These are phyloP conservation scores for Capsicum rhomboideum DNA, from an alignment of 257 asterid genomes.

Conservation along the genomic window DNA sequence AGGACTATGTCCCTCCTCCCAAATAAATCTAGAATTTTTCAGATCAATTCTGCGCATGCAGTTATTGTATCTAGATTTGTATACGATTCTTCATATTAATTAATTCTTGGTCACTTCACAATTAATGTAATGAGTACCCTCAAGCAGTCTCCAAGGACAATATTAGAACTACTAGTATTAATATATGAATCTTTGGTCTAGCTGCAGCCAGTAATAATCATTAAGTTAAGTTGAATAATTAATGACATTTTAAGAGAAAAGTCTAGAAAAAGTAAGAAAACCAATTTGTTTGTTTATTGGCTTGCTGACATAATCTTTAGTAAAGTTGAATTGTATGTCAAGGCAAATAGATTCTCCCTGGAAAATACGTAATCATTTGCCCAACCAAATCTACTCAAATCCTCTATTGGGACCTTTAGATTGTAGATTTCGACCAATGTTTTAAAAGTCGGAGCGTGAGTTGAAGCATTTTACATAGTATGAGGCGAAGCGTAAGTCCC, in stretches of 20 bases:
- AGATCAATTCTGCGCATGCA: not conserved
- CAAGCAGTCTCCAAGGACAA: not conserved
- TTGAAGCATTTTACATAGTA: too few species aligned
- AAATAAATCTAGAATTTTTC: not conserved
- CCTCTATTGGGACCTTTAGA: too few species aligned
- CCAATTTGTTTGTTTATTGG: not conserved
- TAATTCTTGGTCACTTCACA: not conserved
- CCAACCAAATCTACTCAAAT: not conserved
- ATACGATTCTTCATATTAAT: not conserved
- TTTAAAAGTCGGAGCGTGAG: too few species aligned
- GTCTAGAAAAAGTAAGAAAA: not conserved
- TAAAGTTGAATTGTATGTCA: not conserved
- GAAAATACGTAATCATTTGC: not conserved
- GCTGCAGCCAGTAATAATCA: not conserved
- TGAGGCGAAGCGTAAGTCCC: too few species aligned
- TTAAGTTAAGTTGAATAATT: not conserved
- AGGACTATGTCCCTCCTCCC: not conserved
- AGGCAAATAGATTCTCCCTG: not conserved
- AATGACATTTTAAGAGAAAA: not conserved
- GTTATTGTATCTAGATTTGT: not conserved
- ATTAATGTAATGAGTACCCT: not conserved
- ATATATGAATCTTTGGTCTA: not conserved
- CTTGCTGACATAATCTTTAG: not conserved
- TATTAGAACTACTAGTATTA: not conserved
- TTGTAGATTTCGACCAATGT: too few species aligned